phyloP scores from a whole-genome alignment of 176 grass and related monocot species.

The Sorghum bicolor region Sorghum_bicolor_NCBIv3 NC_012874.2:61059001-61059500 shows the following conservation, averaged over 20 bases:
- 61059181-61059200: slow-evolving; percentile 22
- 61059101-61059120: neutral
- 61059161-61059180: slow-evolving; percentile 37
- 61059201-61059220: slow-evolving; percentile 27
- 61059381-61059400: slow-evolving; percentile 40
- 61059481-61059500: slow-evolving; percentile 41
- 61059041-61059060: neutral
- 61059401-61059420: slow-evolving; percentile 33
- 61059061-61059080: neutral
- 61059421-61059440: slow-evolving; percentile 39
- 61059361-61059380: slow-evolving; percentile 28
- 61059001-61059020: too few relatives aligned
- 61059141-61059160: slow-evolving; percentile 31
- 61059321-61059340: slow-evolving; percentile 20
- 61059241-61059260: slow-evolving; percentile 27
- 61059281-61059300: slow-evolving; percentile 35
- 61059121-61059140: slow-evolving; percentile 7
- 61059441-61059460: slow-evolving; percentile 26
- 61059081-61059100: neutral
- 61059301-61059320: slow-evolving; percentile 36
- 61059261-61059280: slow-evolving; percentile 24
- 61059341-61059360: slow-evolving; percentile 43
- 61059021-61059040: neutral
- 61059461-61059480: slow-evolving; percentile 55
- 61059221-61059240: slow-evolving; percentile 33